Evolutionary conservation across 106 monocot species (phyloP), one percentile per base, ranked within the genome.

Genomic region (Apostasia shenzhenica): DNA sequence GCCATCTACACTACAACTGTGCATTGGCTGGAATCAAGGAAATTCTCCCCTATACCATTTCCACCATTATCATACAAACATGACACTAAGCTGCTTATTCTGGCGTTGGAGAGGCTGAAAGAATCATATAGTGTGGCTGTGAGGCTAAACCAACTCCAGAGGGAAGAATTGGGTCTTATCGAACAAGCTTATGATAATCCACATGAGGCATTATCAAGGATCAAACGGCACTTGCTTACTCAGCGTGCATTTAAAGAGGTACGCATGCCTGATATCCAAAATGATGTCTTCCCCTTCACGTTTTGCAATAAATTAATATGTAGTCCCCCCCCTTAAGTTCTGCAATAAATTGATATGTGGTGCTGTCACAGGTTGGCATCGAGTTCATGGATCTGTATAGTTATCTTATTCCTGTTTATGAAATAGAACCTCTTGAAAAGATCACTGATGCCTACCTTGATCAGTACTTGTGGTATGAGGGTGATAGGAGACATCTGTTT

Each of bases 121-220:
- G 99, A 99, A 53, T 99, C 99, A 8, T 99, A 99, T 39, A 93
- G 89, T 76, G 99, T 99, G 11, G 99, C 99, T 37, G 99, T 99
- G 49, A 87, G 99, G 70, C 79, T 99, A 48, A 99, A 99, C 56
- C 99, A 99, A 68, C 68, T 85, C 59, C 99, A 99, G 73, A 87
- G 99, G 57, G 99, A 99, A 72, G 99, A 99, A 67, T 71, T 99
- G 58, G 99, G 99, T 63, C 85, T 99, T 54, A 99, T 99, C 68
- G 99, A 99, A 76, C 99, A 99, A 73, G 99, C 99, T 8, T 99
- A 99, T 82, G 99, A 99, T 75, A 99, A 99, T 70, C 99, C 99
- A 5, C 99, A 99, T 60, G 99, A 99, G 61, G 99, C 99, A 41
- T 77, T 99, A 59, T 99, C 99, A 42, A 93, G 99, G 60, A 99